A percentile compares a stretch with the other conserved stretches of the same genome.
Evolutionary conservation across 2,329 filamentous ascomycete genomes (phyloP).

Genomic region (Simplicillium aogashimaense): DNA sequence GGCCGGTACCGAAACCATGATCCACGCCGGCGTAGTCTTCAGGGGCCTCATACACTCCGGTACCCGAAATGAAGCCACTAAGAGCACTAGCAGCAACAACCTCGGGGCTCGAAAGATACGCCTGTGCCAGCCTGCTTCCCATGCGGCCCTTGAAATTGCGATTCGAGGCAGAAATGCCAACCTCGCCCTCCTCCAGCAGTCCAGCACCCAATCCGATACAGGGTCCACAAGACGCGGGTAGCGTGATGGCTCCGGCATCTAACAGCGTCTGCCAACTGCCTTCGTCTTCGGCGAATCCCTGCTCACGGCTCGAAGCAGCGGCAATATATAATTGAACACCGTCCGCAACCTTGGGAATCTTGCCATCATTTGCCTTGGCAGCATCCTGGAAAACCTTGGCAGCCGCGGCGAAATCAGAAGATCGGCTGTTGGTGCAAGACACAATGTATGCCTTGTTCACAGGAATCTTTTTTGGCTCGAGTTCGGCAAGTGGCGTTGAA

Average conservation of each 20-base stretch:
- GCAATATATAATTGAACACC: slow-evolving; percentile 84
- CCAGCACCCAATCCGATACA: slow-evolving; percentile 70
- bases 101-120: slow-evolving; percentile 82
- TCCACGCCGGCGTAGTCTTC: slow-evolving; percentile 21
- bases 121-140: slow-evolving; percentile 56
- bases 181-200: slow-evolving; percentile 73
- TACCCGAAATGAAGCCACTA: slow-evolving; percentile 59
- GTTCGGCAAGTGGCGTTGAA: slow-evolving; percentile 63
- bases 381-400: slow-evolving; percentile 79
- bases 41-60: slow-evolving; percentile 68
- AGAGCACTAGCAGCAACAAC: slow-evolving; percentile 87
- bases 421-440: slow-evolving; percentile 79
- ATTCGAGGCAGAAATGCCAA: slow-evolving; percentile 76
- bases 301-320: slow-evolving; percentile 72
- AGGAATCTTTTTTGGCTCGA: slow-evolving; percentile 64
- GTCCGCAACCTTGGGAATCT: slow-evolving; percentile 58
- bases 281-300: slow-evolving; percentile 63
- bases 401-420: slow-evolving; percentile 72
- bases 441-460: slow-evolving; percentile 82
- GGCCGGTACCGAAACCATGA: slow-evolving; percentile 9
- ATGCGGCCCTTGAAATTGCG: slow-evolving; percentile 89
- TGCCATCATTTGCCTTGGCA: slow-evolving; percentile 49
- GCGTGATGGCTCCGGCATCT: slow-evolving; percentile 63
- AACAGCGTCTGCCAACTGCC: slow-evolving; percentile 81
- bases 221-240: slow-evolving; percentile 68